Evolutionary conservation across 768 basidiomycete genomes (phyloP).

Genomic region (Calocera cornea): DNA sequence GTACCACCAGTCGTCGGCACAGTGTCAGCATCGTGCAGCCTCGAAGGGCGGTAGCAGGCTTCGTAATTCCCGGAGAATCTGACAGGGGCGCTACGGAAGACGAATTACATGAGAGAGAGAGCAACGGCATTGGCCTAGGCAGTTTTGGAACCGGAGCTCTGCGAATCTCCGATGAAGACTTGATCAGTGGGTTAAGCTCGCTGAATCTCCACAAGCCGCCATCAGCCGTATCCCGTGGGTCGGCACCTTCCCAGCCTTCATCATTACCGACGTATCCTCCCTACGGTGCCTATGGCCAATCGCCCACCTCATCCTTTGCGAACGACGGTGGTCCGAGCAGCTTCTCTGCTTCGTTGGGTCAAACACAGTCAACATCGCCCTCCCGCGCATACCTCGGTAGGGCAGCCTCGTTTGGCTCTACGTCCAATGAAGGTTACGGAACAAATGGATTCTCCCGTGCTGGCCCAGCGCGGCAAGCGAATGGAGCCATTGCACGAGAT

Average conservation of each 20-base stretch:
- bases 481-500: background rate
- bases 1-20: conserved; percentile 69
- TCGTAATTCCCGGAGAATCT: conserved; percentile 32
- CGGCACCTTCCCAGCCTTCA: conserved; percentile 51
- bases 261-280: conserved; percentile 67
- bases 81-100: background rate
- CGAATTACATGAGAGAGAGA: background rate
- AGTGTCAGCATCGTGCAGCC: conserved; percentile 76
- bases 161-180: conserved; percentile 65
- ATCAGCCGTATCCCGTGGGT: conserved; percentile 31
- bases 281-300: background rate
- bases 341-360: background rate
- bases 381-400: background rate
- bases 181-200: conserved; percentile 54
- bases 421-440: background rate
- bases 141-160: conserved; percentile 37
- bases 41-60: conserved; percentile 38
- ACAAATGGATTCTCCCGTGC: background rate
- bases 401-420: background rate
- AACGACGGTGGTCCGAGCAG: background rate
- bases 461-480: background rate
- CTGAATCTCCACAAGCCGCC: conserved; percentile 36
- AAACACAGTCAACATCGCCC: background rate
- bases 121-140: background rate
- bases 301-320: background rate